Evolutionary conservation across 495 filamentous ascomycete species (phyloP).

Genomic region (Diplogelasinospora grovesii): DNA sequence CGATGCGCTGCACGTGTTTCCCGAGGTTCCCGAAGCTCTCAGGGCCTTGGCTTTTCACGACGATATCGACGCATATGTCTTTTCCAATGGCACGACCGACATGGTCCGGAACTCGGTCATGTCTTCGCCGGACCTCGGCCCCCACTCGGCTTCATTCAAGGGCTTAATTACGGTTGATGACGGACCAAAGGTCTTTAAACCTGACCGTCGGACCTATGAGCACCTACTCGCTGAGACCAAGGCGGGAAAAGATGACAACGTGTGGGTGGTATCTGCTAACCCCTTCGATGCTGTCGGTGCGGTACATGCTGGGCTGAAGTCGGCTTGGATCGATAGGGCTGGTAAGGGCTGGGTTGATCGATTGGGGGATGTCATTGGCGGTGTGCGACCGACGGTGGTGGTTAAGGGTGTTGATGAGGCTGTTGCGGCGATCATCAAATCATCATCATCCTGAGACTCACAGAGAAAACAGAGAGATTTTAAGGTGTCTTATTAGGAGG

Average conservation of each 20-base stretch:
- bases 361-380: constrained; percentile 36
- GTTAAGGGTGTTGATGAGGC: constrained; percentile 45
- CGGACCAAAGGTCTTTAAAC: constrained; percentile 58
- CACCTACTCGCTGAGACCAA: constrained; percentile 50
- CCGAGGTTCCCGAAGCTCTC: constrained; percentile 55
- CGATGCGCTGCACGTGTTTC: constrained; percentile 60
- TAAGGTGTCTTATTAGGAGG: too few relatives aligned
- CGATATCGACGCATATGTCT: constrained; percentile 52
- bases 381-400: constrained; percentile 37
- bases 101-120: constrained; percentile 60
- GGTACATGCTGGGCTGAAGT: constrained; percentile 46
- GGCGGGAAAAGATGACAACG: constrained; percentile 37
- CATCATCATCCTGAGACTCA: neutral
- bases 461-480: too few relatives aligned
- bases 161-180: constrained; percentile 60
- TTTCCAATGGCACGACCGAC: constrained; percentile 63
- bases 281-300: constrained; percentile 73
- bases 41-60: constrained; percentile 12
- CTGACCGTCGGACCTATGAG: constrained; percentile 56
- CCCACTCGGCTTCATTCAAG: constrained; percentile 42
- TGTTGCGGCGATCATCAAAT: constrained; percentile 27
- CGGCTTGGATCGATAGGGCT: constrained; percentile 63
- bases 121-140: constrained; percentile 16
- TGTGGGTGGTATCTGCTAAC: constrained; percentile 73
- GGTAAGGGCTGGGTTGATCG: constrained; percentile 48